A percentile compares a stretch with the other conserved stretches of the same genome.
phyloP scores from a whole-genome alignment of 2,329 filamentous ascomycete species.

The Grosmannia serpens region DNA sequence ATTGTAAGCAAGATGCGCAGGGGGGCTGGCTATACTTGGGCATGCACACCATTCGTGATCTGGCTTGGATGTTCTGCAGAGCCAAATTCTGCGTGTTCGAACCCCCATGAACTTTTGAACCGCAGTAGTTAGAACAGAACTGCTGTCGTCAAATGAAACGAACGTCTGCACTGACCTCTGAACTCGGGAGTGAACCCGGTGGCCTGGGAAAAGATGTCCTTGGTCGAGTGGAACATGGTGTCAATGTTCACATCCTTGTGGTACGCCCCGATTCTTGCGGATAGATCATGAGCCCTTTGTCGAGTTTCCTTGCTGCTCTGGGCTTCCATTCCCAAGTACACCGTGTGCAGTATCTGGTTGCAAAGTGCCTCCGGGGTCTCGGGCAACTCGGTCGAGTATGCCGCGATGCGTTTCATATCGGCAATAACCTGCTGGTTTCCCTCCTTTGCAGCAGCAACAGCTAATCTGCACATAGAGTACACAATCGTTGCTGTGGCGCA shows the following conservation, averaged over 20 bases:
- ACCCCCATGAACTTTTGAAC: not conserved
- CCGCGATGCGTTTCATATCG: constrained; percentile 25
- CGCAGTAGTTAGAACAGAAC: too few species aligned
- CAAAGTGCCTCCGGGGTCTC: constrained; percentile 46
- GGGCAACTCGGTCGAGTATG: constrained; percentile 27
- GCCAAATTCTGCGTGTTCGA: not conserved
- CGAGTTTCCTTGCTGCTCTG: constrained; percentile 55
- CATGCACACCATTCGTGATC: not conserved
- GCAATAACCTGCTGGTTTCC: constrained; percentile 26
- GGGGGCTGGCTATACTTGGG: too few species aligned
- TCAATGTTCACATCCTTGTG: not conserved
- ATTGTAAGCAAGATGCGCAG: too few species aligned
- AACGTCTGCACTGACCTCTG: too few species aligned
- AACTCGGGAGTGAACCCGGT: not conserved
- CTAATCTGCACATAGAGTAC: constrained; percentile 42
- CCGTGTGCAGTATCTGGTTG: constrained; percentile 26
- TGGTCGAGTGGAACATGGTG: not conserved
- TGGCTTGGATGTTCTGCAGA: not conserved
- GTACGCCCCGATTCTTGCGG: not conserved
- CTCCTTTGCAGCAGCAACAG: constrained; percentile 37
- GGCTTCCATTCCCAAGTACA: constrained; percentile 60
- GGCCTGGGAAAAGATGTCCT: not conserved
- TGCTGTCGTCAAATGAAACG: too few species aligned
- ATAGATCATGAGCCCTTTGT: not conserved
- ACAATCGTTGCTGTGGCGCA: constrained; percentile 34